Evolutionary conservation across 2,329 filamentous ascomycete species (phyloP).

Genomic region (Alternaria dauci): DNA sequence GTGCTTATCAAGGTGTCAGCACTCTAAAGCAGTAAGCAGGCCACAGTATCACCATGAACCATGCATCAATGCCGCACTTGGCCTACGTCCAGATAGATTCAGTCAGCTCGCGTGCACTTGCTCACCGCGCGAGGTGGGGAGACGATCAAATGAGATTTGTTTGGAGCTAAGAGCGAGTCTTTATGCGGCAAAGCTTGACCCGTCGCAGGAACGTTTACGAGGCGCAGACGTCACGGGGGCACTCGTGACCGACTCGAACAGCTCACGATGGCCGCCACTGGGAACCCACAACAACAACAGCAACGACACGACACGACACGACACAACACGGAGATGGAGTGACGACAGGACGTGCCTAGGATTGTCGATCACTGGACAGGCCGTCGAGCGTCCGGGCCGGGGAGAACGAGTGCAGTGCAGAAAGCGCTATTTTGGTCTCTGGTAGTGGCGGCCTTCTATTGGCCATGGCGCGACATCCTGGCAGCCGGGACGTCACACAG

Average conservation of each 20-base stretch:
- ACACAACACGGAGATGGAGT: conserved; percentile 17
- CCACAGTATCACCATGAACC: conserved; percentile 9
- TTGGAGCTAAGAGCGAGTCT: conserved; percentile 32
- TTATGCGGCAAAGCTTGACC: conserved; percentile 38
- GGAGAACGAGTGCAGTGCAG: conserved; percentile 9
- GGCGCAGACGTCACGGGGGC: conserved; percentile 1
- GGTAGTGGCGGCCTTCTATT: conserved; percentile 8
- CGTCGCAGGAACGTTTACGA: conserved; percentile 37
- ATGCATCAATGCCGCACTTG: conserved; percentile 14
- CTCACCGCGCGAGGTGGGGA: conserved; percentile 23
- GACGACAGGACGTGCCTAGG: conserved; percentile 19
- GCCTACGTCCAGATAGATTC: conserved; percentile 30
- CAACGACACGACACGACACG: neutral
- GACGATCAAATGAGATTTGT: conserved; percentile 32
- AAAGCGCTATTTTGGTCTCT: conserved; percentile 20
- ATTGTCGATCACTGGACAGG: conserved; percentile 17
- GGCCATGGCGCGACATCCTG: neutral
- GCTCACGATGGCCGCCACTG: neutral
- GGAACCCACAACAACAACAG: neutral
- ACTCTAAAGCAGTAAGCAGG: conserved; percentile 34
- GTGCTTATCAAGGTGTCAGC: conserved; percentile 26
- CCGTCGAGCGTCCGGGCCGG: conserved; percentile 13
- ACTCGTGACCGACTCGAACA: neutral
- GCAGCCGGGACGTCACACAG: conserved; percentile 18
- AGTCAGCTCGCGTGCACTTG: conserved; percentile 19